phyloP scores from a whole-genome alignment of 257 asterid genomes.

The Nicotiana noctiflora region DNA sequence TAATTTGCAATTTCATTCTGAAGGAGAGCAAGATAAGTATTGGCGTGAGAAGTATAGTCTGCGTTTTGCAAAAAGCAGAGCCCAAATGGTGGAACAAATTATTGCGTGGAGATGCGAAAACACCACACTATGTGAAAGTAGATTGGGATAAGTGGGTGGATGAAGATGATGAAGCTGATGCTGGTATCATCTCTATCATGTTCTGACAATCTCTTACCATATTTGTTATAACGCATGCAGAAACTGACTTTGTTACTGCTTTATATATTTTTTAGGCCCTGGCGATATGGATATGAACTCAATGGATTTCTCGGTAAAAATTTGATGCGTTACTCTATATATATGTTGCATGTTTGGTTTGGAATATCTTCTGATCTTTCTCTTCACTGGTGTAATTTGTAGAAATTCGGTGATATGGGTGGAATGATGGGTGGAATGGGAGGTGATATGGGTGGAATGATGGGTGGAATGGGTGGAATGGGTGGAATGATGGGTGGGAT shows the following conservation, averaged over 20 bases:
- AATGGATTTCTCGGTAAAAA: slow-evolving; percentile 88
- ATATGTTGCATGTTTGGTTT: neutral
- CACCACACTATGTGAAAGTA: slow-evolving; percentile 83
- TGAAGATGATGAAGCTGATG: slow-evolving; percentile 77
- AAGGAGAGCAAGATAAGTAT: slow-evolving; percentile 80
- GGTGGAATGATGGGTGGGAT: slow-evolving; percentile 31
- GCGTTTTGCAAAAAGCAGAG: slow-evolving; percentile 79
- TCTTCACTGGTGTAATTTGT: slow-evolving; percentile 10
- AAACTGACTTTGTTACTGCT: neutral
- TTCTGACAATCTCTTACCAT: neutral
- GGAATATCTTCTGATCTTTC: slow-evolving; percentile 13
- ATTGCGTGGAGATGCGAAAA: slow-evolving; percentile 67
- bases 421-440: slow-evolving; percentile 19
- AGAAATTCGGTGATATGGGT: slow-evolving; percentile 67
- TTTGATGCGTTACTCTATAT: neutral
- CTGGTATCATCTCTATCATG: neutral
- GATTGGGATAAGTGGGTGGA: slow-evolving; percentile 99
- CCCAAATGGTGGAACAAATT: slow-evolving; percentile 82
- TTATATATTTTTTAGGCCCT: slow-evolving; percentile 44
- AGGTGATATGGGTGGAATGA: slow-evolving; percentile 18
- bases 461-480: slow-evolving; percentile 22
- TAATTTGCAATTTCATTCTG: neutral
- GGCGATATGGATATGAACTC: slow-evolving; percentile 70
- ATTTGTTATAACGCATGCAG: neutral
- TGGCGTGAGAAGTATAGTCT: slow-evolving; percentile 61